Base-by-base conservation (phyloP, 2,329 filamentous ascomycete genomes). In the Cladophialophora chaetospira region DNA sequence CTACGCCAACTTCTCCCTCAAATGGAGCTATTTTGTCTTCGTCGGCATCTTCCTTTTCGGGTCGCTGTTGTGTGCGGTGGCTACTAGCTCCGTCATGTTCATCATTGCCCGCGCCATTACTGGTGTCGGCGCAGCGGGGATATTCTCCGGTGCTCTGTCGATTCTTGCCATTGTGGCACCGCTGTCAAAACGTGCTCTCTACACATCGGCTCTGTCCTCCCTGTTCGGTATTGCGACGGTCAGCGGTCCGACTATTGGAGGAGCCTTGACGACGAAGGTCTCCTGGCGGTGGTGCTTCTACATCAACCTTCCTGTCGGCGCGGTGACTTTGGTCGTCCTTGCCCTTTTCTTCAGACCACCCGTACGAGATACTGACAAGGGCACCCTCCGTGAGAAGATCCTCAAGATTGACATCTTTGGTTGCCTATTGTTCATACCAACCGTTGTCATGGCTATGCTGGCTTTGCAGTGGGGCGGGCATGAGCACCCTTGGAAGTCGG, bases 71-170 rank as follows among this genome's bases (percentile, higher is more conserved):
- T 68, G 67, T 29, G 70, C 61, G 17, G 63, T 70, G 10, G 67
- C 70, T 2, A 63, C 61, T 8, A 66, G 57, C 47, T 67, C 65
- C 4, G 63, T 47, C 3, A 59, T 66, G 6, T 58, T 73, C 28
- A 70, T 72, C 35, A 48, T 69, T 8, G 71, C 71, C 10, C 63
- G 71, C n/a, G 70, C 70, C 5, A 63, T 73, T 28, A 58, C 67
- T 25, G 71, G 71, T 1, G 48, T 68, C 21, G 71, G 71, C 2
- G 66, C 55, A 31, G 68, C 69, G n/a, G 71, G 71, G 3, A 63
- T 72, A 15, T 53, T 62, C 8, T 61, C 60, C n/a, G 81, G 81
- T 53, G 70, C 71, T 2, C 79, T 76, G 70, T 77, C 76, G 6
- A 69, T 73, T 42, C 51, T 72, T 23, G 65, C 63, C 19, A 58